Evolutionary conservation across 1,284 basidiomycete genomes (phyloP).

Genomic region (Ganoderma resinaceum): DNA sequence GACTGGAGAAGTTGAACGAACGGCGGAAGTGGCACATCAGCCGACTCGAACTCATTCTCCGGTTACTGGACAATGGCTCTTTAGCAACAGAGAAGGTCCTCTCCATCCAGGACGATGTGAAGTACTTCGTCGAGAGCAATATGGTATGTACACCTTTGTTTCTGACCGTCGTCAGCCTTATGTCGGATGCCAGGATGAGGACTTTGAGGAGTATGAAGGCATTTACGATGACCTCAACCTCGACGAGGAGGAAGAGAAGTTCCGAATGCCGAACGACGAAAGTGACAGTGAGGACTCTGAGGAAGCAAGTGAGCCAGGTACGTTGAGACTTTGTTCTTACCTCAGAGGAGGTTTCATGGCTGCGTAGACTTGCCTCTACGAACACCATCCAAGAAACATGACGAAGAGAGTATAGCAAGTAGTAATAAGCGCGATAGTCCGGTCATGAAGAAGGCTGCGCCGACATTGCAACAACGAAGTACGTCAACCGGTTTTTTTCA

Average conservation of each 20-base stretch:
- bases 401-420: slow-evolving; percentile 75
- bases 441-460: slow-evolving; percentile 75
- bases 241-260: slow-evolving; percentile 96
- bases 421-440: slow-evolving; percentile 82
- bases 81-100: slow-evolving; percentile 84
- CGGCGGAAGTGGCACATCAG: slow-evolving; percentile 96
- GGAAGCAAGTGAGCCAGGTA: slow-evolving; percentile 70
- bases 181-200: slow-evolving; percentile 77
- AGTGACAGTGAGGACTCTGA: slow-evolving; percentile 76
- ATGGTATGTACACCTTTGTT: slow-evolving; percentile 64
- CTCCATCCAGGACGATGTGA: slow-evolving; percentile 92
- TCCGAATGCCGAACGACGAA: slow-evolving; percentile 79
- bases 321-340: neutral
- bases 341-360: neutral
- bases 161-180: slow-evolving; percentile 13
- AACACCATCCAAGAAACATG: slow-evolving; percentile 73
- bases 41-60: slow-evolving; percentile 92
- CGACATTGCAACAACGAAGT: slow-evolving; percentile 72
- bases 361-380: slow-evolving; percentile 60
- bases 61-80: slow-evolving; percentile 94
- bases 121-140: slow-evolving; percentile 97
- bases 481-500: slow-evolving; percentile 38
- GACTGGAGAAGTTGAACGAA: slow-evolving; percentile 92
- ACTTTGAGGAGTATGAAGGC: slow-evolving; percentile 97
- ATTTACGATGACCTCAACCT: slow-evolving; percentile 99